These are phyloP conservation scores for Huntiella moniliformis DNA, from an alignment of 2,329 filamentous ascomycete genomes.

Conservation along the genomic window DNA sequence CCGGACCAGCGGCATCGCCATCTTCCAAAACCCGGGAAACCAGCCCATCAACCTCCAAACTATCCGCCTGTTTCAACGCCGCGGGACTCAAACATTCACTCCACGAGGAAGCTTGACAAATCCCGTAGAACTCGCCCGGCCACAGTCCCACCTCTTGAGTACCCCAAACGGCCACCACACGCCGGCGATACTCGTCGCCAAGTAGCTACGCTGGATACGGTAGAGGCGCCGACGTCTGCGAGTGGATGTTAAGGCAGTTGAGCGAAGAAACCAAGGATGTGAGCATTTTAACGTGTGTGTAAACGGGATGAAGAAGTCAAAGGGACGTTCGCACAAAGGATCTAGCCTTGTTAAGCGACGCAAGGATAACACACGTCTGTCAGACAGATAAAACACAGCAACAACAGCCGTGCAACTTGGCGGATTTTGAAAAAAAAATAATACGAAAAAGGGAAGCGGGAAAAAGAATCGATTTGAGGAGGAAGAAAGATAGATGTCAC, in stretches of 20 bases:
- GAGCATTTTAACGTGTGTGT: too few relatives aligned
- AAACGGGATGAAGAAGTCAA: too few relatives aligned
- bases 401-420: not conserved
- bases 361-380: too few relatives aligned
- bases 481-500: too few relatives aligned
- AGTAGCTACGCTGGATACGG: not conserved
- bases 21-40: not conserved
- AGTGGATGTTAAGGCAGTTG: too few relatives aligned
- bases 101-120: too few relatives aligned
- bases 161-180: not conserved
- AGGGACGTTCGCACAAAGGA: too few relatives aligned
- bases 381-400: too few relatives aligned
- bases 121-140: not conserved
- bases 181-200: not conserved
- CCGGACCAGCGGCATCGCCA: not conserved
- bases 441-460: not conserved
- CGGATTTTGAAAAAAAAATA: not conserved
- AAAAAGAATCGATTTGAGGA: not conserved
- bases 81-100: not conserved
- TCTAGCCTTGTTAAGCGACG: too few relatives aligned
- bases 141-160: not conserved
- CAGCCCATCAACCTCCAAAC: not conserved
- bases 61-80: not conserved
- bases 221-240: too few relatives aligned
- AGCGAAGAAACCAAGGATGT: too few relatives aligned